Evolutionary conservation across 1,139 yeast species (phyloP), one percentile per base, ranked within the genome.

Genomic region (Pneumocystis jirovecii): DNA sequence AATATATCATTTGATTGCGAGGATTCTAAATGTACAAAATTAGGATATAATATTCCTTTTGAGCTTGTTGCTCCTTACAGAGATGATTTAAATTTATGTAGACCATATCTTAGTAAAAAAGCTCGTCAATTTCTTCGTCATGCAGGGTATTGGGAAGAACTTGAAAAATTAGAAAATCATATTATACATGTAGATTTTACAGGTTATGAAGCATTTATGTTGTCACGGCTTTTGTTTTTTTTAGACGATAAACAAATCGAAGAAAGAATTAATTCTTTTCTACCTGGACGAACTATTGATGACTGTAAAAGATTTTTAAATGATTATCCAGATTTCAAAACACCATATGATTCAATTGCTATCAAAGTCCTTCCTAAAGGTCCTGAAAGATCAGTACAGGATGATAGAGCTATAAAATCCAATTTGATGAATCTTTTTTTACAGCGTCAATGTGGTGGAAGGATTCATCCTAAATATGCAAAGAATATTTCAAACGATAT

Each of bases 101-200:
- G 57, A 50, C 57, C 57, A 10, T 50, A 50, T 50, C 57, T 50
- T 25, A 50, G 57, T 50, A 50, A 25, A 50, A 50, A 50, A 50
- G 57, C 57, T 50, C 57, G 57, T 50, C 57, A 50, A 50, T 50
- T 50, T 50, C 57, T 50, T 50, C 57, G 57, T 50, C 34, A 50
- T 50, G 17, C 57, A 7, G 57, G 57, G 2, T 31, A 50, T 3
- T 50, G 57, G 57, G 57, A 50, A 12, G 57, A 50, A 17, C 57
- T 50, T 50, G 21, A 5, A 6, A 50, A 50, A 8, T 29, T 50
- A 8, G 34, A 50, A 25, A 50, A 50, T 25, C 34, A 50, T 8
- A 50, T 50, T 50, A 50, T 50, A 12, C 57, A 50, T 50, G 34
- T 50, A 50, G 57, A 50, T 25, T 50, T 50, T 19, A 50, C 57